These are phyloP conservation scores for Xylariales sp. DNA, from an alignment of 2,329 filamentous ascomycete species.

Conservation along the genomic window DNA sequence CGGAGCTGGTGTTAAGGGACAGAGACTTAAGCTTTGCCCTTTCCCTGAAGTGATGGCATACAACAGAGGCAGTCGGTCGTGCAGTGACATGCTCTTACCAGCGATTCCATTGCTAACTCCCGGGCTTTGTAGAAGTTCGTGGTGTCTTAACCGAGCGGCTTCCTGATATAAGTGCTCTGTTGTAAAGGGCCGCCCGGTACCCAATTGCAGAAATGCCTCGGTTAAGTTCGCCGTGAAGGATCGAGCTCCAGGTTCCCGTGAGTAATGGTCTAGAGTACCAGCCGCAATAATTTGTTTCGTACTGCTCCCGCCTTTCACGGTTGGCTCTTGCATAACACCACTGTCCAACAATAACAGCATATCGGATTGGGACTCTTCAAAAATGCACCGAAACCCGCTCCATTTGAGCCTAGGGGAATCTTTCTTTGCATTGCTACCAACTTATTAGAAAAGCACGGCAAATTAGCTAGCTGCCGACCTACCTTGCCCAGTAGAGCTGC, in stretches of 20 bases:
- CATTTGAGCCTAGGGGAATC: slow-evolving; percentile 72
- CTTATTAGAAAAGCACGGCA: slow-evolving; percentile 53
- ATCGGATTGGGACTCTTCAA: slow-evolving; percentile 72
- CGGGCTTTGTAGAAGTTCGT: slow-evolving; percentile 57
- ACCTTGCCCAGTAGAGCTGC: slow-evolving; percentile 76
- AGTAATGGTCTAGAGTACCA: slow-evolving; percentile 63
- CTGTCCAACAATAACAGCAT: slow-evolving; percentile 72
- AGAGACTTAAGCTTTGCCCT: slow-evolving; percentile 64
- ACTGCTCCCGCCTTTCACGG: slow-evolving; percentile 63
- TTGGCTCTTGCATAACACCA: slow-evolving; percentile 65
- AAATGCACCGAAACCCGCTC: slow-evolving; percentile 70
- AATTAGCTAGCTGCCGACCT: slow-evolving; percentile 52
- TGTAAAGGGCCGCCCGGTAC: slow-evolving; percentile 65
- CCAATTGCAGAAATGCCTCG: slow-evolving; percentile 66
- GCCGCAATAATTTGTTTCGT: slow-evolving; percentile 73
- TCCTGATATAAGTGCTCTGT: slow-evolving; percentile 69
- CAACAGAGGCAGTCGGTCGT: slow-evolving; percentile 60
- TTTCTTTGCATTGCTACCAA: slow-evolving; percentile 64
- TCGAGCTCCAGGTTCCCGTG: slow-evolving; percentile 57
- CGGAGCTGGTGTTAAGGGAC: slow-evolving; percentile 56
- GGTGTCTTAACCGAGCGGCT: slow-evolving; percentile 58
- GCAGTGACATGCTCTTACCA: slow-evolving; percentile 51
- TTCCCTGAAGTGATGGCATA: slow-evolving; percentile 68
- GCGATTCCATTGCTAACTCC: slow-evolving; percentile 59
- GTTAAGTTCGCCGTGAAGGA: slow-evolving; percentile 70